Base-by-base conservation (phyloP, 2,329 filamentous ascomycete species). In the Paradendryphiella salina region DNA sequence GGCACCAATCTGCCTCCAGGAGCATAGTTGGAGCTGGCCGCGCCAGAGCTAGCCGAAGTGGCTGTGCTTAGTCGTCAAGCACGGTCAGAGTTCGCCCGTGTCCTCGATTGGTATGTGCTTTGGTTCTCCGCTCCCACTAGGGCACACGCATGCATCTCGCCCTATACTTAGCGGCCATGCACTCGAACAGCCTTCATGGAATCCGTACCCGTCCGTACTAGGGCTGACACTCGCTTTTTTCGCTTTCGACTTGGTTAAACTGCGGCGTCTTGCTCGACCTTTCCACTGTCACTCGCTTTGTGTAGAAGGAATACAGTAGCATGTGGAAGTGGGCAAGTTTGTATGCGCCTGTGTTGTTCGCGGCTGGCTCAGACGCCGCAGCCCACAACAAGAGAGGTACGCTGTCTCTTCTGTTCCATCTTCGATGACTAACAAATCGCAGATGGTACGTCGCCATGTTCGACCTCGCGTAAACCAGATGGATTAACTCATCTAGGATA, bases 81-180 rank as follows among this genome's bases (percentile, higher is more conserved):
- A 63, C 60, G 63, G 29, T 15, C 54, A 55, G 32, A 29, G 51
- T 40, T 39, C 15, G 11, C 21, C n/a, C 37, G 28, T 42, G 34
- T 26, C 35, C 56, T 49, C 54, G 18, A 65, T 63, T 65, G 57
- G 63, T 45, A 43, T 26, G 46, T 50, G 45, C 57, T 54, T 42
- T 58, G 54, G 52, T 50, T 46, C 48, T 51, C 43, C 51, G 46
- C 46, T 50, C 13, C 52, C 50, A 54, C 54, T 49, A 53, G 50
- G 47, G 36, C 51, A 58, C 41, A 51, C 56, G 60, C 64, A 66
- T 59, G 64, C 64, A 52, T 59, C 56, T 54, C 49, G 39, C 51
- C n/a, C 64, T 64, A 64, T 62, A 63, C 61, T 60, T 63, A 59
- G 60, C 54, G 53, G 50, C 48, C 41, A 49, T 50, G 40, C 42